A percentile compares a stretch with the other conserved stretches of the same genome.
phyloP scores from a whole-genome alignment of 2,329 filamentous ascomycete genomes.

The Chrysoporthe cubensis region DNA sequence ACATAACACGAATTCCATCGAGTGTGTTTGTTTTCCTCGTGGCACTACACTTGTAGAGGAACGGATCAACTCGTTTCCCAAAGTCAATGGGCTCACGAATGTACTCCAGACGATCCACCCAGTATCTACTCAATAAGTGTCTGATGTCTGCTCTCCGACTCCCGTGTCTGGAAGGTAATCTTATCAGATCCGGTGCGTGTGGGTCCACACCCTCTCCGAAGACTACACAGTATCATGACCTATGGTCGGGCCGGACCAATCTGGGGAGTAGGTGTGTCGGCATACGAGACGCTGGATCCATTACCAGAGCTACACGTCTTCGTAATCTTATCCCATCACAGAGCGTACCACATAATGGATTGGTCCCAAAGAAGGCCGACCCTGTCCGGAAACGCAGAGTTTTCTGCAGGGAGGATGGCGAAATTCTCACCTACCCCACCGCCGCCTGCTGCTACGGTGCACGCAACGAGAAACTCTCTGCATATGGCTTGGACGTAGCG shows the following conservation, averaged over 20 bases:
- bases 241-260: not conserved
- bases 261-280: not conserved
- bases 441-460: not conserved
- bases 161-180: constrained; percentile 6
- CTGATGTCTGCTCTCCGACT: constrained; percentile 1
- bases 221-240: not conserved
- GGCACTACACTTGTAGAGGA: not conserved
- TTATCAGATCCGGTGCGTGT: constrained; percentile 13
- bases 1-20: not conserved
- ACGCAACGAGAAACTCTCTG: not conserved
- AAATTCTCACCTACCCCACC: not conserved
- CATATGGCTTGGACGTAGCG: not conserved
- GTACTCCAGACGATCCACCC: not conserved
- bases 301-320: not conserved
- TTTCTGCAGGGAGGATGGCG: not conserved
- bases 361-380: not conserved
- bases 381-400: constrained; percentile 2
- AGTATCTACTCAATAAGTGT: not conserved
- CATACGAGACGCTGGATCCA: not conserved
- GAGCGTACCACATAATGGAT: not conserved
- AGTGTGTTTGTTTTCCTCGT: not conserved
- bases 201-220: not conserved
- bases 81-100: too few relatives aligned
- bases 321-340: not conserved
- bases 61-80: too few relatives aligned